phyloP scores from a whole-genome alignment of 148 eudicot species.

The Talinum fruticosum region DNA sequence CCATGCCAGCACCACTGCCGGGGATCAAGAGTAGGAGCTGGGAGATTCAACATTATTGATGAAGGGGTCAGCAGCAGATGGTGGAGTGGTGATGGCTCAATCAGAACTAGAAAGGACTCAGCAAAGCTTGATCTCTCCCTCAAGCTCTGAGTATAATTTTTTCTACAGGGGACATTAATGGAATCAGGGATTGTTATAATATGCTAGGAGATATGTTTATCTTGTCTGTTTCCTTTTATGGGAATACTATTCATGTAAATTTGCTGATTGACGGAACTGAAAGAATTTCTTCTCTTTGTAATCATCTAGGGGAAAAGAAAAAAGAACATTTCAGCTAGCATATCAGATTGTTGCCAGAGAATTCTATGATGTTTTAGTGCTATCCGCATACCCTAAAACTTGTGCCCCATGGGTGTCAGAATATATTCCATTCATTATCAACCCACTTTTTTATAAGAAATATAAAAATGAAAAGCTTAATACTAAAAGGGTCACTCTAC shows the following conservation, averaged over 20 bases:
- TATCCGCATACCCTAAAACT: background rate
- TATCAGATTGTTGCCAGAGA: slow-evolving; percentile 7
- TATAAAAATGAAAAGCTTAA: background rate
- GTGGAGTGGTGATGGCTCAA: slow-evolving; percentile 39
- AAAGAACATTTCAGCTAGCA: slow-evolving; percentile 13
- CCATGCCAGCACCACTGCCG: slow-evolving; percentile 14
- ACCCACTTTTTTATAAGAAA: background rate
- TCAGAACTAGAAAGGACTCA: slow-evolving; percentile 38
- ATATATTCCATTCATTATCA: background rate
- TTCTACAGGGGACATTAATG: slow-evolving; percentile 2
- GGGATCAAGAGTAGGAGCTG: slow-evolving; percentile 32
- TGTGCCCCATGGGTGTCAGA: slow-evolving; percentile 1
- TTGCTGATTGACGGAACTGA: slow-evolving; percentile 26
- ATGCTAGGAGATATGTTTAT: slow-evolving; percentile 35
- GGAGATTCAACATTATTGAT: slow-evolving; percentile 30
- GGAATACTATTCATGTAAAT: slow-evolving; percentile 37
- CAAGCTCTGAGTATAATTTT: slow-evolving; percentile 47
- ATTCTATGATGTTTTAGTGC: background rate
- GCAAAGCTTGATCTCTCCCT: slow-evolving; percentile 62
- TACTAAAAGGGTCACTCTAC: background rate
- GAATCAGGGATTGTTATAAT: slow-evolving; percentile 27
- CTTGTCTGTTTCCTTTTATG: slow-evolving; percentile 21
- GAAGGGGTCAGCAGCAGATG: slow-evolving; percentile 32
- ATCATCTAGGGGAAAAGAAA: background rate
- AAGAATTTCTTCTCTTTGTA: slow-evolving; percentile 15